A percentile compares a stretch with the other conserved stretches of the same genome.
phyloP scores from a whole-genome alignment of 805 yeast genomes.

The Zygosaccharomyces kombuchaensis region DNA sequence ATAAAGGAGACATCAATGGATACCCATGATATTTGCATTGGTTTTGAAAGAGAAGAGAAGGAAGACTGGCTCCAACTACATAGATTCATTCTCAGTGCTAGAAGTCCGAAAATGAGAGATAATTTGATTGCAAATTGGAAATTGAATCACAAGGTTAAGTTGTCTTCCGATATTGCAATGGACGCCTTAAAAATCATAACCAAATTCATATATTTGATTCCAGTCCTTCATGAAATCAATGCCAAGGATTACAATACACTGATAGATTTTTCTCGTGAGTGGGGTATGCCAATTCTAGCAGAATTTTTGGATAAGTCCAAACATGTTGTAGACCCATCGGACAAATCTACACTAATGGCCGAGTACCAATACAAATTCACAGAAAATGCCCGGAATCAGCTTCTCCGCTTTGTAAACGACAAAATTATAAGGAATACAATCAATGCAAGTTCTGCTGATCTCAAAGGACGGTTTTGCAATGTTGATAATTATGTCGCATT shows the following conservation, averaged over 20 bases:
- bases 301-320: slow-evolving; percentile 34
- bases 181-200: slow-evolving; percentile 26
- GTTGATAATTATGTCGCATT: slow-evolving; percentile 13
- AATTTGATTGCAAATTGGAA: slow-evolving; percentile 27
- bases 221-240: slow-evolving; percentile 39
- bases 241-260: slow-evolving; percentile 31
- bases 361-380: slow-evolving; percentile 34
- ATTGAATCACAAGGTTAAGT: slow-evolving; percentile 14
- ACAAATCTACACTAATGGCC: slow-evolving; percentile 33
- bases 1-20: slow-evolving; percentile 18
- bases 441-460: neutral
- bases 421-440: slow-evolving; percentile 16
- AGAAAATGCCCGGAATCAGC: slow-evolving; percentile 26
- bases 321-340: slow-evolving; percentile 29
- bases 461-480: neutral
- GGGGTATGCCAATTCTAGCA: slow-evolving; percentile 37
- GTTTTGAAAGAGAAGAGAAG: slow-evolving; percentile 7
- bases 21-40: slow-evolving; percentile 28
- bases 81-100: slow-evolving; percentile 40
- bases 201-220: slow-evolving; percentile 37
- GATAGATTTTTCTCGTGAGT: slow-evolving; percentile 32
- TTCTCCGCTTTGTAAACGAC: slow-evolving; percentile 24
- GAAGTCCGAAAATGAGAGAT: slow-evolving; percentile 34
- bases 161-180: slow-evolving; percentile 18
- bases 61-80: slow-evolving; percentile 31